phyloP scores from a whole-genome alignment of 2,329 filamentous ascomycete genomes.

The Aspergillus hiratsukae region DNA sequence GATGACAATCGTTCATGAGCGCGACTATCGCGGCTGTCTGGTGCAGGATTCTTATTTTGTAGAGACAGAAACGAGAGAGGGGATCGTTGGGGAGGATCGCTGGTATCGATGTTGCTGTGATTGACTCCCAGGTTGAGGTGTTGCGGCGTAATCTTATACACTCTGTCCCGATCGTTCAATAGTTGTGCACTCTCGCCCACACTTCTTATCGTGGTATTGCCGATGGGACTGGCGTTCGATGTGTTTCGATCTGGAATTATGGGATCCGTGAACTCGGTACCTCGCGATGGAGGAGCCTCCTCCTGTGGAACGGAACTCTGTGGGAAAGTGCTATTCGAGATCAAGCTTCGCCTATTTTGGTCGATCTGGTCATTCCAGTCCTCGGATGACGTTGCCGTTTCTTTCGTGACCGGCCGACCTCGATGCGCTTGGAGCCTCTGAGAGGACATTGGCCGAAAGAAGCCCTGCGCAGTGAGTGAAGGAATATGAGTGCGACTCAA shows the following conservation, averaged over 20 bases:
- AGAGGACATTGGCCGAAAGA: conserved; percentile 95
- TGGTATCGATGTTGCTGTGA: conserved; percentile 50
- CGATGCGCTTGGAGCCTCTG: conserved; percentile 89
- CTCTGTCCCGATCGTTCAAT: conserved; percentile 54
- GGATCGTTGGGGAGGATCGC: conserved; percentile 62
- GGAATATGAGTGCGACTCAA: conserved; percentile 84
- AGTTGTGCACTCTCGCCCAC: conserved; percentile 75
- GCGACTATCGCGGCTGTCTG: conserved; percentile 54
- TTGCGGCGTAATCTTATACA: conserved; percentile 26
- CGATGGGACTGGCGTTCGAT: conserved; percentile 68
- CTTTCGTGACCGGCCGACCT: conserved; percentile 46
- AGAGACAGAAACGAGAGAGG: conserved; percentile 69
- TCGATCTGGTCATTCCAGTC: conserved; percentile 43
- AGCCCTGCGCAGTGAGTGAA: conserved; percentile 80
- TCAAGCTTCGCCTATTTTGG: conserved; percentile 56
- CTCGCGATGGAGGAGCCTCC: conserved; percentile 66
- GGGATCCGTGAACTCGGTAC: conserved; percentile 74
- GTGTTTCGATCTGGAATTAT: conserved; percentile 67
- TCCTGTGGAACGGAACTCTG: conserved; percentile 40
- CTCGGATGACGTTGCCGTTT: conserved; percentile 34
- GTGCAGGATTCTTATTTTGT: conserved; percentile 49
- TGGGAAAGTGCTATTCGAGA: conserved; percentile 48
- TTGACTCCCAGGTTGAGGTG: conserved; percentile 58
- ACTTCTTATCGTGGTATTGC: conserved; percentile 56
- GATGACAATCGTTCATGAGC: conserved; percentile 83